Percentiles rank a stretch among this genome's conserved stretches.
These are phyloP conservation scores for Apiospora phragmitis DNA, from an alignment of 2,329 filamentous ascomycete species.

Conservation along the genomic window DNA sequence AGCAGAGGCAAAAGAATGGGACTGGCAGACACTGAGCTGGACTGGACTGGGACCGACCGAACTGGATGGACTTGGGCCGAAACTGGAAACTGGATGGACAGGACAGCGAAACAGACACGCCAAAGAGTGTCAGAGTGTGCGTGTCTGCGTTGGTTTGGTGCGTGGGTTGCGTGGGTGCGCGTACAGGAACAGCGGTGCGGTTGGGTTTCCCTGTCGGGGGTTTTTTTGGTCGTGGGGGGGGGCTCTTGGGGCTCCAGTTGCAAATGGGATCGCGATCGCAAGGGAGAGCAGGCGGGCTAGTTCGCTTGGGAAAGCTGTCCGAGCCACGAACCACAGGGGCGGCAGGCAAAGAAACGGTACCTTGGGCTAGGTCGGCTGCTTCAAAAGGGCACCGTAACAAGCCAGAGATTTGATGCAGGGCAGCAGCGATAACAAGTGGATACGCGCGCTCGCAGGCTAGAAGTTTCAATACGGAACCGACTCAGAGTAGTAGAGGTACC, in stretches of 20 bases:
- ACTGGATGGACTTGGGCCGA: neutral
- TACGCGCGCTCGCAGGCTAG: neutral
- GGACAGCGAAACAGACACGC: neutral
- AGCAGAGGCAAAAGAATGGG: slow-evolving; percentile 8
- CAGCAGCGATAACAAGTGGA: neutral
- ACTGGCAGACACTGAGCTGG: neutral
- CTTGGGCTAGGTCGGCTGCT: neutral
- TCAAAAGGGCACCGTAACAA: neutral
- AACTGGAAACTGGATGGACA: neutral
- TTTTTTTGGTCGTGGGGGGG: neutral
- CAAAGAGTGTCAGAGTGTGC: neutral
- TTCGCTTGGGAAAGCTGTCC: neutral
- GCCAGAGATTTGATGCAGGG: neutral
- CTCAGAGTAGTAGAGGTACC: neutral
- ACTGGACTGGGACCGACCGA: neutral
- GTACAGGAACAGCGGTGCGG: neutral
- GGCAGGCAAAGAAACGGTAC: neutral
- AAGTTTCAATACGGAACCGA: neutral
- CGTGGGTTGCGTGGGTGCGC: neutral
- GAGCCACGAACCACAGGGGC: neutral
- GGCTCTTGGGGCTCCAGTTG: slow-evolving; percentile 3
- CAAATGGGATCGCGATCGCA: slow-evolving; percentile 10
- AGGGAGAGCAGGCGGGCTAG: neutral
- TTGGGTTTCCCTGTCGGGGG: neutral
- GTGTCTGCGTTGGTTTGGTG: neutral